These are phyloP conservation scores for Ustilago shanxiensis DNA, from an alignment of 1,284 basidiomycete genomes.

Conservation along the genomic window DNA sequence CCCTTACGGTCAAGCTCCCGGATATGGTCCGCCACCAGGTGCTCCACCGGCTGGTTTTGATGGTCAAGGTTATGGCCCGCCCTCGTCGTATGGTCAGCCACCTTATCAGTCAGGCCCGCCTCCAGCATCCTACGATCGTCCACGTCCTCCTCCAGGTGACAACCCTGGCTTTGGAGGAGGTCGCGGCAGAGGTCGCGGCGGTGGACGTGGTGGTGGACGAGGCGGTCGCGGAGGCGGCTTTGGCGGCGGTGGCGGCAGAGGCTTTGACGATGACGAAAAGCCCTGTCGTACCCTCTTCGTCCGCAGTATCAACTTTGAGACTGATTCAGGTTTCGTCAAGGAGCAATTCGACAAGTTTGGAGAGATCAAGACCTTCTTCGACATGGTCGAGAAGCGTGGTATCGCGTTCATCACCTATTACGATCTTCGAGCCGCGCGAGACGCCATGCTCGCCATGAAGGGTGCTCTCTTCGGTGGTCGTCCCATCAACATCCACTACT, in stretches of 20 bases:
- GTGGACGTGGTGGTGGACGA: slow-evolving; percentile 30
- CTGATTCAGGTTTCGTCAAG: slow-evolving; percentile 72
- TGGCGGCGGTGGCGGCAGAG: slow-evolving; percentile 28
- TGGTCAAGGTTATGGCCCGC: slow-evolving; percentile 16
- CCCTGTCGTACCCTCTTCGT: slow-evolving; percentile 96
- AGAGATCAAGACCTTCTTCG: slow-evolving; percentile 96
- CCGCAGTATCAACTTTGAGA: slow-evolving; percentile 77
- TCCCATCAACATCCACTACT: slow-evolving; percentile 97
- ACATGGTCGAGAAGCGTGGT: slow-evolving; percentile 89
- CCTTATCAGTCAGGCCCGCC: slow-evolving; percentile 19
- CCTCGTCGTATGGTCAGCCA: slow-evolving; percentile 22
- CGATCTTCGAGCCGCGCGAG: slow-evolving; percentile 89
- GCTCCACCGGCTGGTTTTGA: slow-evolving; percentile 22
- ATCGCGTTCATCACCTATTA: slow-evolving; percentile 98
- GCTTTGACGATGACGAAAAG: slow-evolving; percentile 76
- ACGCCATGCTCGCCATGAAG: slow-evolving; percentile 82
- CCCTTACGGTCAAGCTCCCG: slow-evolving; percentile 25
- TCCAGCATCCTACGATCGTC: slow-evolving; percentile 21
- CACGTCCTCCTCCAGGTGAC: slow-evolving; percentile 22
- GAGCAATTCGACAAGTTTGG: slow-evolving; percentile 89
- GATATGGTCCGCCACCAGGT: slow-evolving; percentile 7
- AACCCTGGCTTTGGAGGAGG: slow-evolving; percentile 25
- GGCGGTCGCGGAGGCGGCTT: slow-evolving; percentile 27
- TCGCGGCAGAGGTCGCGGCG: slow-evolving; percentile 19
- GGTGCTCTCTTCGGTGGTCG: slow-evolving; percentile 46